Conservation (phyloP, 306 rosid species). For the Citrullus colocynthis region DNA sequence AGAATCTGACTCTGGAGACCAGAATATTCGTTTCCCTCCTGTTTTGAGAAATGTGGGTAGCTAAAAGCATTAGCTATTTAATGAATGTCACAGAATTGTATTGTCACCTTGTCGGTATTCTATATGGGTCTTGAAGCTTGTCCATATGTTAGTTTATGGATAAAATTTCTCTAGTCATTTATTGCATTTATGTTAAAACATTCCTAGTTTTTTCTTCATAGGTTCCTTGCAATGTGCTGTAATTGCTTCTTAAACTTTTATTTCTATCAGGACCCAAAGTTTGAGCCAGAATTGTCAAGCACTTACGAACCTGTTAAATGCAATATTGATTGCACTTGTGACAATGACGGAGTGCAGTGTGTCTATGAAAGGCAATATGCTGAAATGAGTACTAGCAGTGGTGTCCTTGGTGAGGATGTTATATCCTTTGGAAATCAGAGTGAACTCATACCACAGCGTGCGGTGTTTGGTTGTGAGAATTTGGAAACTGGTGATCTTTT, state of each 20-base stretch:
- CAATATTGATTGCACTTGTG: slow-evolving; percentile 64
- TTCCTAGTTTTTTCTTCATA: background rate
- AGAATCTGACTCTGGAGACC: background rate
- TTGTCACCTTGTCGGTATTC: background rate
- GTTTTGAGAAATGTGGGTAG: background rate
- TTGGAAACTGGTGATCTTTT: slow-evolving; percentile 80
- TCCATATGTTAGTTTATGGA: background rate
- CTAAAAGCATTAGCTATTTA: background rate
- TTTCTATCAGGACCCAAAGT: slow-evolving; percentile 61
- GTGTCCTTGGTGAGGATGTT: slow-evolving; percentile 80
- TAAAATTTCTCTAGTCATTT: background rate
- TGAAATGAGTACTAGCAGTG: slow-evolving; percentile 84
- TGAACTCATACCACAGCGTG: slow-evolving; percentile 60
- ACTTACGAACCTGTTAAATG: slow-evolving; percentile 72
- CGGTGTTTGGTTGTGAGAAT: slow-evolving; percentile 88
- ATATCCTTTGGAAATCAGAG: slow-evolving; percentile 72
- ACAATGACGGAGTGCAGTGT: slow-evolving; percentile 42
- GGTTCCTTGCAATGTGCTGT: background rate
- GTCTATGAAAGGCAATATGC: slow-evolving; percentile 86
- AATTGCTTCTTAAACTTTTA: slow-evolving; percentile 8
- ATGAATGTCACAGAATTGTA: background rate
- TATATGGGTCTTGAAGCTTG: background rate
- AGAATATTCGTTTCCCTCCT: background rate
- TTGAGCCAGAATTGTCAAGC: slow-evolving; percentile 61
- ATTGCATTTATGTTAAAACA: background rate